Evolutionary conservation across 331 rosid genomes (phyloP).

Genomic region (Acacia pycnantha): DNA sequence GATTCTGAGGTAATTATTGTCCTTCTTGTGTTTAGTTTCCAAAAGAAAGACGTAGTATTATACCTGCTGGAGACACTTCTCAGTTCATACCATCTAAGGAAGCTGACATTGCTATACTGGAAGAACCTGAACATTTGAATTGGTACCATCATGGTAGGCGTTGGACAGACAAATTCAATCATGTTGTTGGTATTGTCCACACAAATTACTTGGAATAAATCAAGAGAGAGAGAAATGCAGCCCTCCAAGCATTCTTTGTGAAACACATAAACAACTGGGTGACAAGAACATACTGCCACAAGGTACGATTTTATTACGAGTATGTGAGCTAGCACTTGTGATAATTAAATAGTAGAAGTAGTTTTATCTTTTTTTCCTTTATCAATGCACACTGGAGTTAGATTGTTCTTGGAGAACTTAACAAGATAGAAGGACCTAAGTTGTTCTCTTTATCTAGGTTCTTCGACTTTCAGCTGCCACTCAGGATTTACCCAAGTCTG

Average conservation of each 20-base stretch:
- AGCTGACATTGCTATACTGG: constrained; percentile 96
- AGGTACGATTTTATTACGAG: constrained; percentile 48
- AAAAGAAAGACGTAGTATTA: constrained; percentile 78
- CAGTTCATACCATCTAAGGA: constrained; percentile 87
- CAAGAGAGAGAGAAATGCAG: constrained; percentile 94
- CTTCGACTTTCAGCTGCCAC: constrained; percentile 98
- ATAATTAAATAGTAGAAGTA: constrained; percentile 18
- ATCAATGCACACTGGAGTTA: constrained; percentile 10
- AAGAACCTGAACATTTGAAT: constrained; percentile 96
- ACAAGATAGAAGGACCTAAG: constrained; percentile 22
- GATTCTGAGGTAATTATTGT: constrained; percentile 27
- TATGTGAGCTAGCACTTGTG: constrained; percentile 8
- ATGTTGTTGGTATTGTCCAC: constrained; percentile 96
- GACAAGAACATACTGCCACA: constrained; percentile 79
- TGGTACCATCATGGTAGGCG: constrained; percentile 99
- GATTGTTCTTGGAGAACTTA: constrained; percentile 7
- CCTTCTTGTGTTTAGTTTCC: constrained; percentile 61
- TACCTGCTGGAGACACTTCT: constrained; percentile 97
- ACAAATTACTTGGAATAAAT: constrained; percentile 97
- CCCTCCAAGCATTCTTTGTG: constrained; percentile 90
- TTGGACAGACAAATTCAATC: constrained; percentile 95
- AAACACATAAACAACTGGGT: constrained; percentile 98
- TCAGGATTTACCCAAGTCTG: constrained; percentile 89
- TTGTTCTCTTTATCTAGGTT: constrained; percentile 53
- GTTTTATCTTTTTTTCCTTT: background rate